Conservation (phyloP, 176 grass and related monocot genomes). For the Zoysia pacifica region DNA sequence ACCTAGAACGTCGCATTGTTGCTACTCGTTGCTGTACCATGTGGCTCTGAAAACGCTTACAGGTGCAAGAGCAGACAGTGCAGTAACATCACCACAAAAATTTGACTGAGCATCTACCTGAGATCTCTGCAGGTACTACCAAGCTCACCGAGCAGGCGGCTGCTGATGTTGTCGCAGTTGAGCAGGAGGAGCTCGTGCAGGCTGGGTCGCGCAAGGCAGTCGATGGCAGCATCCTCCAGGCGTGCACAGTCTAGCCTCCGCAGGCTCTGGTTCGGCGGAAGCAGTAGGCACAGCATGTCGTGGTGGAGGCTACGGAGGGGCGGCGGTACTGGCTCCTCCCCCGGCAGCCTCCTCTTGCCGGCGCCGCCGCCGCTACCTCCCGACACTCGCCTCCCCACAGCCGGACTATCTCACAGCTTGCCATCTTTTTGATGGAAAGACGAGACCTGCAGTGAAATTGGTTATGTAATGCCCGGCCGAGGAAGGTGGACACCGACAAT, state of each 20-base stretch:
- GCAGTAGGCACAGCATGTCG: conserved; percentile 61
- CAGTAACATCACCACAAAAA: neutral
- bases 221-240: conserved; percentile 68
- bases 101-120: conserved; percentile 39
- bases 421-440: too few relatives aligned
- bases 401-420: too few relatives aligned
- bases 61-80: neutral
- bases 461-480: too few relatives aligned
- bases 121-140: conserved; percentile 79
- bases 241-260: conserved; percentile 70
- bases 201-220: conserved; percentile 60
- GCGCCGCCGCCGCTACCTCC: too few relatives aligned
- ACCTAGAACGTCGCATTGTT: neutral
- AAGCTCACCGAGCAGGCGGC: conserved; percentile 67
- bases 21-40: neutral
- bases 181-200: conserved; percentile 74
- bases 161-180: conserved; percentile 77
- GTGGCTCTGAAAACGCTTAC: neutral
- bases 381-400: too few relatives aligned
- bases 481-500: too few relatives aligned
- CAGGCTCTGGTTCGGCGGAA: conserved; percentile 64
- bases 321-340: too few relatives aligned
- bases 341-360: too few relatives aligned
- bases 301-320: neutral
- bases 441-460: too few relatives aligned